Percentiles rank a stretch among this genome's conserved stretches.
These are phyloP conservation scores for Didymella pinodella DNA, from an alignment of 2,329 filamentous ascomycete species.

Conservation along the genomic window DNA sequence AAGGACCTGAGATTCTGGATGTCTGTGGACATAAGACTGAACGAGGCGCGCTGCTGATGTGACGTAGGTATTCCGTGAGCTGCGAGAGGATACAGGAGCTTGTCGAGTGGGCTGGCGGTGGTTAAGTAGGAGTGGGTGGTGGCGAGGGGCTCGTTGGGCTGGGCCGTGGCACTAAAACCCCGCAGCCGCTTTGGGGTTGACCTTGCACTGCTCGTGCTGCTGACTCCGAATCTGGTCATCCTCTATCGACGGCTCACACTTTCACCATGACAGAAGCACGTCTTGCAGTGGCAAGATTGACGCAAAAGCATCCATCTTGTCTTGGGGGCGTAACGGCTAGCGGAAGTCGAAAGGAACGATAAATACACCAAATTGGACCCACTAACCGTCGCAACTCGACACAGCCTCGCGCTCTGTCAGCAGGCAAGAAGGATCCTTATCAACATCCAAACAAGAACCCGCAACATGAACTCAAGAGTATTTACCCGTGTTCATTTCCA, in stretches of 20 bases:
- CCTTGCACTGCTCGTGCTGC: neutral
- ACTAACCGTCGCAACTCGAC: neutral
- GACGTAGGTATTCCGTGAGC: slow-evolving; percentile 9
- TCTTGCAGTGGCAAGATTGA: neutral
- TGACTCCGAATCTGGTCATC: slow-evolving; percentile 7
- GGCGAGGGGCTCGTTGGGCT: slow-evolving; percentile 7
- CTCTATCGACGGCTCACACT: slow-evolving; percentile 1
- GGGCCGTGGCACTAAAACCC: neutral
- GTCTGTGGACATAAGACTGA: slow-evolving; percentile 49
- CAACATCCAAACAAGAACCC: neutral
- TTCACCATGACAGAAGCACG: neutral
- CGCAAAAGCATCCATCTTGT: too few relatives aligned
- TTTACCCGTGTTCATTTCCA: neutral
- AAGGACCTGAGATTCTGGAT: slow-evolving; percentile 56
- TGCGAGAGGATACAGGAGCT: slow-evolving; percentile 13
- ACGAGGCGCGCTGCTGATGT: slow-evolving; percentile 40
- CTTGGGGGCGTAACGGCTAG: too few relatives aligned
- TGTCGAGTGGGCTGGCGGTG: neutral
- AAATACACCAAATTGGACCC: neutral
- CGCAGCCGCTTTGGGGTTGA: slow-evolving; percentile 7
- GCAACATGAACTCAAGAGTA: neutral
- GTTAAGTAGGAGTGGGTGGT: slow-evolving; percentile 8
- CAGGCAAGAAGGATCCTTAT: neutral
- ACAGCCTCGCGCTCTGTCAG: neutral
- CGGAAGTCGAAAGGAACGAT: neutral